These are phyloP conservation scores for Zalerion maritima DNA, from an alignment of 495 filamentous ascomycete species.

Conservation along the genomic window DNA sequence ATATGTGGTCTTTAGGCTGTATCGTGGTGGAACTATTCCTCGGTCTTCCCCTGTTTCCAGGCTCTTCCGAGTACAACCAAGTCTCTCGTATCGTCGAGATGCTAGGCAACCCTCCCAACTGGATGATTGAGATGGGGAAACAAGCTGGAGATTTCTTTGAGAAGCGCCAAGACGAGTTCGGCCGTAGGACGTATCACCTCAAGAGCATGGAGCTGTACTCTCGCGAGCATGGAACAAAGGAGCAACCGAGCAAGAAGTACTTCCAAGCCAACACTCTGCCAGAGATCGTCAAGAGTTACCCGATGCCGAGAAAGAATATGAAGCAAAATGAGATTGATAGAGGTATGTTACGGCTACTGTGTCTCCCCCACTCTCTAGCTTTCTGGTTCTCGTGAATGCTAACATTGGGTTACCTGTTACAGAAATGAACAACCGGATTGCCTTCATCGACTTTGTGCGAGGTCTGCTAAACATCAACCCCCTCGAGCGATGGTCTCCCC, in stretches of 20 bases:
- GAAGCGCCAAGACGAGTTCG: conserved; percentile 79
- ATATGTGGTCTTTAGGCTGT: conserved; percentile 99
- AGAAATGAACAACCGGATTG: conserved; percentile 97
- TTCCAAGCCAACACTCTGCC: conserved; percentile 87
- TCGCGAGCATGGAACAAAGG: conserved; percentile 84
- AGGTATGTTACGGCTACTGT: conserved; percentile 42
- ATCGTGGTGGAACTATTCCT: conserved; percentile 98
- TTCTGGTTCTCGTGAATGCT: background rate
- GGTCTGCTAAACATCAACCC: conserved; percentile 91
- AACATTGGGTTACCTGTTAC: conserved; percentile 14
- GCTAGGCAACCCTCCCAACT: conserved; percentile 89
- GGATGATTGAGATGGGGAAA: conserved; percentile 99
- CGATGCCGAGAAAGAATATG: conserved; percentile 99
- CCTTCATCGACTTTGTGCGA: conserved; percentile 99
- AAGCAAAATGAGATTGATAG: conserved; percentile 91
- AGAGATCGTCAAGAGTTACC: conserved; percentile 92
- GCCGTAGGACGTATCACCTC: conserved; percentile 73
- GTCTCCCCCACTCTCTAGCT: background rate
- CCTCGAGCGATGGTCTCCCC: conserved; percentile 92
- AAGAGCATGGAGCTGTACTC: conserved; percentile 98
- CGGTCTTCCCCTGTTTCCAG: conserved; percentile 87
- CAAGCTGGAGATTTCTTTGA: conserved; percentile 97
- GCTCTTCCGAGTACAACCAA: conserved; percentile 98
- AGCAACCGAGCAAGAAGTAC: conserved; percentile 99
- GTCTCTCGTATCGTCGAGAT: conserved; percentile 96